Conservation (phyloP, 768 basidiomycete species). For the Auricularia auricula-judae region DNA sequence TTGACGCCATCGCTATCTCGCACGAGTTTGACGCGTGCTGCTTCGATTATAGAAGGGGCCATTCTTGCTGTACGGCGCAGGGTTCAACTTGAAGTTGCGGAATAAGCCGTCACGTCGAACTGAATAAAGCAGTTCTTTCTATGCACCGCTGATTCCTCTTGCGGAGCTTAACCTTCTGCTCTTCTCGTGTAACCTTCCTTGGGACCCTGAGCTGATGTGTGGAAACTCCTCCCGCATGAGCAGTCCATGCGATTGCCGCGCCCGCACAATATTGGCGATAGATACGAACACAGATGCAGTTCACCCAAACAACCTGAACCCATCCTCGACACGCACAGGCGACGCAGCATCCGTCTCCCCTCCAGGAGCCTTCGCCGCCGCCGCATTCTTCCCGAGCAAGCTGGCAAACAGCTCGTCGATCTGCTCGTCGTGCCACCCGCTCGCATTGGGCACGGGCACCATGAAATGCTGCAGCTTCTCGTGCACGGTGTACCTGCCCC, state of each 20-base stretch:
- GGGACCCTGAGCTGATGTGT: no score
- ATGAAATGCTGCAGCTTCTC: conserved; percentile 97
- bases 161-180: no score
- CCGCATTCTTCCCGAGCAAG: conserved; percentile 51
- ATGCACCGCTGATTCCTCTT: no score
- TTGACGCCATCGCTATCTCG: not conserved
- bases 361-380: conserved; percentile 9
- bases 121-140: no score
- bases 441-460: conserved; percentile 46
- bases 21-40: not conserved
- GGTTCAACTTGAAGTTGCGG: not conserved
- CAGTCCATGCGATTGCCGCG: no score
- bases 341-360: no score
- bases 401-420: conserved; percentile 89
- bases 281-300: no score
- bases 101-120: not conserved
- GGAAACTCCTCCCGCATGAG: no score
- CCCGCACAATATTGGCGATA: no score
- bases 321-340: no score
- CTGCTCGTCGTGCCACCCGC: conserved; percentile 91
- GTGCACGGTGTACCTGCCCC: conserved; percentile 76
- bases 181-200: no score
- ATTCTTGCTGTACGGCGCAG: not conserved
- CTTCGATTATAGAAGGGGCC: not conserved
- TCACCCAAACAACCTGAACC: no score